A percentile compares a stretch with the other conserved stretches of the same genome.
These are phyloP conservation scores for Aspergillus oerlinghausenensis DNA, from an alignment of 2,329 filamentous ascomycete species.

Conservation along the genomic window DNA sequence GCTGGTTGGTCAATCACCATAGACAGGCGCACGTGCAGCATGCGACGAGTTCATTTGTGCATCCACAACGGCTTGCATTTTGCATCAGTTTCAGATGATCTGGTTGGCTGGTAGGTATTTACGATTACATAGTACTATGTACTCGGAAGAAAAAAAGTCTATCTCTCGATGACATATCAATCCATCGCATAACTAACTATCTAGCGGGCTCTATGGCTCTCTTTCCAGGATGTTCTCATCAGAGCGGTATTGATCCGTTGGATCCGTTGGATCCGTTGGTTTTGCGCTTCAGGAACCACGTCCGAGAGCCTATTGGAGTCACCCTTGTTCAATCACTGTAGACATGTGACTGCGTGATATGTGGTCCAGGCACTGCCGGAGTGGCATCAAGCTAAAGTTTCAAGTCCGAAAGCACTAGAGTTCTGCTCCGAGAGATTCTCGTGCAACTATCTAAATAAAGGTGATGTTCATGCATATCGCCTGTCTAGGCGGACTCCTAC, in stretches of 20 bases:
- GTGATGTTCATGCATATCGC: slow-evolving; percentile 13
- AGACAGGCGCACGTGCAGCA: slow-evolving; percentile 12
- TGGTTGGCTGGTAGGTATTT: slow-evolving; percentile 5
- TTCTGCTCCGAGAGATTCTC: too few relatives aligned
- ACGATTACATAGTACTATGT: too few relatives aligned
- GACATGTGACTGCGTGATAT: background rate
- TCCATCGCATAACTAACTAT: too few relatives aligned
- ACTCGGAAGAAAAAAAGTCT: background rate
- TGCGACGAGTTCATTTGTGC: slow-evolving; percentile 18
- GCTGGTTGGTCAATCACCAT: background rate
- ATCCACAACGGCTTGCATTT: background rate
- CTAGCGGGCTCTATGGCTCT: too few relatives aligned
- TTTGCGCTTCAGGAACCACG: background rate
- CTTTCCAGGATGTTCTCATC: background rate
- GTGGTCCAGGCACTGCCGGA: too few relatives aligned
- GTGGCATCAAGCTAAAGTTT: background rate
- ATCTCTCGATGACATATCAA: too few relatives aligned
- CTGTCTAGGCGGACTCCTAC: slow-evolving; percentile 15
- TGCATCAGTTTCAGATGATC: background rate
- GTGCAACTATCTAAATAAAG: background rate
- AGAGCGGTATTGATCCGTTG: background rate
- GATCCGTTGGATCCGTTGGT: background rate
- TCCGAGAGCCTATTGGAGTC: background rate
- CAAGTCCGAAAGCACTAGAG: background rate
- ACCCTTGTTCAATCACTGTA: background rate